These are phyloP conservation scores for Phytophthora vignae DNA, from an alignment of 352 stramenopile genomes.

Conservation along the genomic window DNA sequence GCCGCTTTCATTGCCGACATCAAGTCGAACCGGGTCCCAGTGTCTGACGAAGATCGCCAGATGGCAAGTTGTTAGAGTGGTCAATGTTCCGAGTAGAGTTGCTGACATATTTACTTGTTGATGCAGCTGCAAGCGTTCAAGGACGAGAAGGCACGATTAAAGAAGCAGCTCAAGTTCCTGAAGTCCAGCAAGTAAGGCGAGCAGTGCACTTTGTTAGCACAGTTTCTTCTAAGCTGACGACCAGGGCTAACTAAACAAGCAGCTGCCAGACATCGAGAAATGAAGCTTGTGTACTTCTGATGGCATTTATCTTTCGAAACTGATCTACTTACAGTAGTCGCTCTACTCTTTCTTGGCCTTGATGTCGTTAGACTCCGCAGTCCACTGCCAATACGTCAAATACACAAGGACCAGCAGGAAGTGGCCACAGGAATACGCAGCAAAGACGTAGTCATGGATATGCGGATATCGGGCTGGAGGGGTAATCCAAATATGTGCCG, in stretches of 20 bases:
- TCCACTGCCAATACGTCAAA: slow-evolving; percentile 90
- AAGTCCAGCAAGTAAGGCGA: slow-evolving; percentile 64
- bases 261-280: slow-evolving; percentile 15
- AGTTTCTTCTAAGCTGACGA: slow-evolving; percentile 3
- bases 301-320: slow-evolving; percentile 17
- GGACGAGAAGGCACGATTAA: slow-evolving; percentile 85
- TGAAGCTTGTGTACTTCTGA: slow-evolving; percentile 8
- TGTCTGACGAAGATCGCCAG: slow-evolving; percentile 78
- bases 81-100: not conserved
- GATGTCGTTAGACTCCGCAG: slow-evolving; percentile 26
- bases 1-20: slow-evolving; percentile 80
- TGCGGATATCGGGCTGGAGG: slow-evolving; percentile 75
- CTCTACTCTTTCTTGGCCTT: slow-evolving; percentile 56
- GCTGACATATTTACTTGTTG: slow-evolving; percentile 15
- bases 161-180: slow-evolving; percentile 87
- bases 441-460: slow-evolving; percentile 89
- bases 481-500: slow-evolving; percentile 51
- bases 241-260: slow-evolving; percentile 4
- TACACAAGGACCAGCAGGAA: slow-evolving; percentile 79
- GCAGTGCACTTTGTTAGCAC: slow-evolving; percentile 6
- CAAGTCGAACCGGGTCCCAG: slow-evolving; percentile 57
- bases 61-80: slow-evolving; percentile 53
- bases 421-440: slow-evolving; percentile 79
- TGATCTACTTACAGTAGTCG: slow-evolving; percentile 14
- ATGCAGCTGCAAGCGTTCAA: slow-evolving; percentile 83